A percentile compares a stretch with the other conserved stretches of the same genome.
phyloP scores from a whole-genome alignment of 306 rosid genomes.

The Urtica urens region DNA sequence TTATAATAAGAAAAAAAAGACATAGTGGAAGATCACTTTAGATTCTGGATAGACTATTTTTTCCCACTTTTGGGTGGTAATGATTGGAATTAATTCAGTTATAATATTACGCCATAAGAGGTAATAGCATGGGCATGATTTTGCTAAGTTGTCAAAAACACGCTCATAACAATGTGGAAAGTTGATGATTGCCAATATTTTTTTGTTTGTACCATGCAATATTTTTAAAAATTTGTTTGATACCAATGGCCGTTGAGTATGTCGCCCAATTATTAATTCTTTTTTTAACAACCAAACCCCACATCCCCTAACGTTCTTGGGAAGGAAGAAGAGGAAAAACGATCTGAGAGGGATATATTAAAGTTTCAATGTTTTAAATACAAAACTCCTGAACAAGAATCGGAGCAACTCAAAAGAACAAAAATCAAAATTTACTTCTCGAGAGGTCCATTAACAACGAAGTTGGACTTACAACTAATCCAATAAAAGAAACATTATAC shows the following conservation, averaged over 20 bases:
- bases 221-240: constrained; percentile 3
- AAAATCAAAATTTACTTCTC: too few species aligned
- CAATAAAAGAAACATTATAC: too few species aligned
- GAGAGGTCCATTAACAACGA: too few species aligned
- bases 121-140: constrained; percentile 24
- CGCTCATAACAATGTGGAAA: constrained; percentile 6
- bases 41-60: not conserved
- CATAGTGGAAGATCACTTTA: not conserved
- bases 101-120: not conserved
- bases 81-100: constrained; percentile 3
- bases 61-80: constrained; percentile 8
- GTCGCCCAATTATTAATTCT: not conserved
- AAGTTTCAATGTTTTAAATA: too few species aligned
- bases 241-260: not conserved
- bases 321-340: too few species aligned
- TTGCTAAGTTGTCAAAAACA: constrained; percentile 17
- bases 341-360: too few species aligned
- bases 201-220: not conserved
- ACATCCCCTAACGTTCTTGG: too few species aligned
- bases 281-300: not conserved
- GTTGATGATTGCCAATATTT: not conserved
- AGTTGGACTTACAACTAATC: too few species aligned
- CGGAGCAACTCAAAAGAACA: too few species aligned
- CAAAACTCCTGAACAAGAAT: too few species aligned
- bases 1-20: too few species aligned